A percentile compares a stretch with the other conserved stretches of the same genome.
Evolutionary conservation across 2,329 filamentous ascomycete species (phyloP).

Genomic region (Fusarium solani-melongenae): DNA sequence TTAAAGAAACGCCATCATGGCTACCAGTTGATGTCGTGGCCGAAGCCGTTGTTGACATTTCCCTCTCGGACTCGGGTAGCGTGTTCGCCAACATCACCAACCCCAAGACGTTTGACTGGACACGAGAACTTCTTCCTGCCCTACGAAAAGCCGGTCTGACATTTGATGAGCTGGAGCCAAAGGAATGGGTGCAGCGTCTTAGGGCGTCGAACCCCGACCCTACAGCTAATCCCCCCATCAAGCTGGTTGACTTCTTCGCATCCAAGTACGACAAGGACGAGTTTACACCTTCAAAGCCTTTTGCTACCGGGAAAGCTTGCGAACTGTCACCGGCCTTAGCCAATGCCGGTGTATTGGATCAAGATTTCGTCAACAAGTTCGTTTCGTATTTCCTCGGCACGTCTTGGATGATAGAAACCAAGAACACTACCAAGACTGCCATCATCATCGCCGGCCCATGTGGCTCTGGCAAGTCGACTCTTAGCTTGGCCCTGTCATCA

Average conservation of each 20-base stretch:
- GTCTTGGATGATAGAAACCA: background rate
- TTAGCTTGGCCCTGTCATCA: constrained; percentile 46
- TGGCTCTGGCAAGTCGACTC: constrained; percentile 54
- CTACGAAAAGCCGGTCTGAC: constrained; percentile 54
- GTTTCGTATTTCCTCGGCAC: constrained; percentile 15
- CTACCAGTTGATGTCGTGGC: constrained; percentile 57
- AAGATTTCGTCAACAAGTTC: constrained; percentile 52
- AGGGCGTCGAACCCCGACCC: constrained; percentile 56
- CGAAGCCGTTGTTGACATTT: constrained; percentile 51
- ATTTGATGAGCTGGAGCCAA: constrained; percentile 55
- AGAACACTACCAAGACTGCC: constrained; percentile 35
- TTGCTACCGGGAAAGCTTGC: constrained; percentile 51
- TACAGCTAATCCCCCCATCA: constrained; percentile 60
- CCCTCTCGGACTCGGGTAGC: constrained; percentile 40
- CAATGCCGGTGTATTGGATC: constrained; percentile 48
- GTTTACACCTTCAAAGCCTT: constrained; percentile 56
- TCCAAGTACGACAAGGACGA: constrained; percentile 53
- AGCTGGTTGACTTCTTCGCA: constrained; percentile 63
- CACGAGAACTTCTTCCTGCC: constrained; percentile 59
- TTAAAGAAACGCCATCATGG: constrained; percentile 58
- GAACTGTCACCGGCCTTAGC: constrained; percentile 58
- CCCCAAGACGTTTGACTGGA: constrained; percentile 60
- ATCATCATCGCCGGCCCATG: constrained; percentile 53
- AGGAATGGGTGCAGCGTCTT: constrained; percentile 56
- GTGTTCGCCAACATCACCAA: constrained; percentile 62